These are phyloP conservation scores for Komagataella phaffii DNA, from an alignment of 805 yeast species.

Conservation along the genomic window DNA sequence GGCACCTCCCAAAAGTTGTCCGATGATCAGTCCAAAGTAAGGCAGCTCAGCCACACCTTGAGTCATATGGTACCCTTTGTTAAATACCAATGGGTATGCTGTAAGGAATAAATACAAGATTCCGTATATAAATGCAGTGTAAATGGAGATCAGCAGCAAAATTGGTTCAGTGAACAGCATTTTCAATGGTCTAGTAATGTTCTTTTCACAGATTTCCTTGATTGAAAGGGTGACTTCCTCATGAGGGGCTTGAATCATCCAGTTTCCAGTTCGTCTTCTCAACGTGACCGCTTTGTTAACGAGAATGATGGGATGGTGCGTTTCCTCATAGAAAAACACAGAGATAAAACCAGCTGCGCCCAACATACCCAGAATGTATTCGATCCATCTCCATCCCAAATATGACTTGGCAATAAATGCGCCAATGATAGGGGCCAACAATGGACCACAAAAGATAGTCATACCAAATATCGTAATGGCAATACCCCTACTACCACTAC, in stretches of 20 bases:
- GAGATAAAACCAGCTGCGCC: conserved; percentile 27
- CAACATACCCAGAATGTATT: conserved; percentile 56
- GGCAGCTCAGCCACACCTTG: conserved; percentile 68
- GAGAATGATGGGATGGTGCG: conserved; percentile 59
- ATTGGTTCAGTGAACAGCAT: conserved; percentile 67
- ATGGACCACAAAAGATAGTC: conserved; percentile 69
- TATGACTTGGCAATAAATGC: conserved; percentile 47
- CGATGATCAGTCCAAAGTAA: conserved; percentile 62
- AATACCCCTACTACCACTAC: conserved; percentile 52
- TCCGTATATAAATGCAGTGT: conserved; percentile 73
- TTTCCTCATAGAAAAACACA: conserved; percentile 42
- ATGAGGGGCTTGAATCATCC: conserved; percentile 74
- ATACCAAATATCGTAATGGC: conserved; percentile 63
- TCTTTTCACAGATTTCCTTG: conserved; percentile 47
- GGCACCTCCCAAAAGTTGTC: conserved; percentile 46
- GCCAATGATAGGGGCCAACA: conserved; percentile 71
- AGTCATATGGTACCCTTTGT: conserved; percentile 42
- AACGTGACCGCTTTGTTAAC: conserved; percentile 48
- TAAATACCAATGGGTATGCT: conserved; percentile 66
- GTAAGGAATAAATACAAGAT: conserved; percentile 60
- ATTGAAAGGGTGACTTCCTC: conserved; percentile 46
- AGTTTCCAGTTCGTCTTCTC: conserved; percentile 59
- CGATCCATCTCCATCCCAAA: conserved; percentile 73
- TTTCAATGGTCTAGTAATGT: conserved; percentile 50
- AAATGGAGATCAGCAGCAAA: conserved; percentile 50